Base-by-base conservation (phyloP, 306 rosid species). In the Geum urbanum region DNA sequence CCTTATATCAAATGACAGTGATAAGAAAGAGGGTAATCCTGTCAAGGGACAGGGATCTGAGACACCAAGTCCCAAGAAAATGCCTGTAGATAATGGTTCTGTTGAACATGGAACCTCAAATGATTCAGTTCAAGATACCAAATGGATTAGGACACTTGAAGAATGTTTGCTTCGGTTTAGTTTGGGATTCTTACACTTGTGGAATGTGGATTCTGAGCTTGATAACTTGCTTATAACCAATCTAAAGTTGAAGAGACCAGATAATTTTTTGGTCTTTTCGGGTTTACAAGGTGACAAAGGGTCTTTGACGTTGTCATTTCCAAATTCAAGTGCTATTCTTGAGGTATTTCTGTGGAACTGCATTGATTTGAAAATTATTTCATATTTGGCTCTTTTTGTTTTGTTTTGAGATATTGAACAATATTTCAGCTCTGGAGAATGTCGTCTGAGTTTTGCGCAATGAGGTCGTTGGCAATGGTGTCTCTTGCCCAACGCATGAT, bases 281-380 rank as follows among this genome's bases (percentile, higher is more conserved):
- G 98, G 98, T 75, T 82, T 94, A 78, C 92, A 81, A 74, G 98
- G 98, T 69, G 98, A 94, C 79, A 87, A 84, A 78, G 98, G 98
- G 43, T 90, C 98, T 61, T 68, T 94, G 82, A 94, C 98, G 19
- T 80, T 94, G 84, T 79, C 86, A 27, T 94, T 94, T 88, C 98
- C 97, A 77, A 84, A 86, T 77, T 77, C 73, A 76, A 78, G 74
- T 82, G 83, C 98, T 49, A 78, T 69, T 69, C 91, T 88, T 39
- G 92, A 94, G 98, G 98, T 88, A 88, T 77, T 72, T 69, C 72
- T 71, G 67, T 74, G 64, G 69, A 74, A 44, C 39, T 75, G 71
- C 62, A 53, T 76, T 82, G 78, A 76, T 67, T 79, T 60, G 80
- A 71, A 61, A 19, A 69, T 77, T 44, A 81, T 80, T 82, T 80